These are phyloP conservation scores for Pugionium cornutum DNA, from an alignment of 345 rosid species.

Conservation along the genomic window DNA sequence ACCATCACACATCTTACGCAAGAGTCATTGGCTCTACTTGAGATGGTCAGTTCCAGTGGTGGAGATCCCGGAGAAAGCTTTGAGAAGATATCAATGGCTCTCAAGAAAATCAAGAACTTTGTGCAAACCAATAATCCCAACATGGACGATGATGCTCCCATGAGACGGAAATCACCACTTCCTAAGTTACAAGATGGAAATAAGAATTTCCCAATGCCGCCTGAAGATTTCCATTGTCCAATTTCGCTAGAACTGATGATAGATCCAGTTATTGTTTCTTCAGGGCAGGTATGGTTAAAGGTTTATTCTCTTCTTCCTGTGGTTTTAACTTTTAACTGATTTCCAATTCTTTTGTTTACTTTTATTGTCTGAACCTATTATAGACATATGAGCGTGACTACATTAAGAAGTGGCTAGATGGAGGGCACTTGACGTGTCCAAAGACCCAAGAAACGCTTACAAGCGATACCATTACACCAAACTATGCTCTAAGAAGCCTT, in stretches of 20 bases:
- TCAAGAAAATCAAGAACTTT: slow-evolving; percentile 79
- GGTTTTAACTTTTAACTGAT: background rate
- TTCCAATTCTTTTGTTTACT: background rate
- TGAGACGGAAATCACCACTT: slow-evolving; percentile 47
- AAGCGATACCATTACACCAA: slow-evolving; percentile 66
- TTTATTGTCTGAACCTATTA: background rate
- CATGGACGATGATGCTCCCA: slow-evolving; percentile 40
- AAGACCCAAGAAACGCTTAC: slow-evolving; percentile 76
- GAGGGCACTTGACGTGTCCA: slow-evolving; percentile 80
- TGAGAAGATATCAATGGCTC: slow-evolving; percentile 80
- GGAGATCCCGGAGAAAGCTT: slow-evolving; percentile 78
- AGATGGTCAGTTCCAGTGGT: slow-evolving; percentile 64
- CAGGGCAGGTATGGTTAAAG: slow-evolving; percentile 69
- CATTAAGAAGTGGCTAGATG: slow-evolving; percentile 89
- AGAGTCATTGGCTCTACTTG: slow-evolving; percentile 88
- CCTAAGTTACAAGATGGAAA: slow-evolving; percentile 42
- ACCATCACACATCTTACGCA: slow-evolving; percentile 71
- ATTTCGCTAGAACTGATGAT: slow-evolving; percentile 84
- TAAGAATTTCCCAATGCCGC: slow-evolving; percentile 52
- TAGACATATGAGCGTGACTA: slow-evolving; percentile 44
- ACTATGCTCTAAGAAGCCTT: slow-evolving; percentile 84
- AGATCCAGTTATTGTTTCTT: slow-evolving; percentile 95
- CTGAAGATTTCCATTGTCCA: slow-evolving; percentile 92
- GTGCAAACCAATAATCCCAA: slow-evolving; percentile 77
- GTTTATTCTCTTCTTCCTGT: background rate